Evolutionary conservation across 495 filamentous ascomycete species (phyloP).

Genomic region (Neurospora discreta): DNA sequence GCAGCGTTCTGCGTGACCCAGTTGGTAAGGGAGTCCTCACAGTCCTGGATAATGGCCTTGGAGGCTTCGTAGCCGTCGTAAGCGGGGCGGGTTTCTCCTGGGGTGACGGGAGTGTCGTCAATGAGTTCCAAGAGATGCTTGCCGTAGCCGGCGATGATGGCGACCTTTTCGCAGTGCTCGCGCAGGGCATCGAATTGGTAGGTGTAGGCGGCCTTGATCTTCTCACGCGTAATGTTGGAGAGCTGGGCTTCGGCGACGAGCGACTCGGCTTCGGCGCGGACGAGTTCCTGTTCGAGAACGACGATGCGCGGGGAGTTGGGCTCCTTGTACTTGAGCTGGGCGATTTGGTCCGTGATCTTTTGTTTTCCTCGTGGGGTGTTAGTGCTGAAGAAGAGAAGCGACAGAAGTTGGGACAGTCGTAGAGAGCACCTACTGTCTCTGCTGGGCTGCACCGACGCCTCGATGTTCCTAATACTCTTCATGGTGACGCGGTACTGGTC

Average conservation of each 20-base stretch:
- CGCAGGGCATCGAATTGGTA: conserved; percentile 97
- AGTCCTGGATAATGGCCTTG: conserved; percentile 99
- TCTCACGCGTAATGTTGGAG: conserved; percentile 98
- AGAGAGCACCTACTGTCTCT: conserved; percentile 64
- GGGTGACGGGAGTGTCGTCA: conserved; percentile 93
- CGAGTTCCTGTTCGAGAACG: conserved; percentile 95
- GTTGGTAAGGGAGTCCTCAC: conserved; percentile 92
- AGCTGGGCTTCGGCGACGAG: conserved; percentile 95
- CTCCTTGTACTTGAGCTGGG: conserved; percentile 98
- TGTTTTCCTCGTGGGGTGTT: conserved; percentile 63
- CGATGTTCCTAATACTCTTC: conserved; percentile 98
- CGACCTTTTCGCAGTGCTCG: conserved; percentile 97
- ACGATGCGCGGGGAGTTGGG: conserved; percentile 95
- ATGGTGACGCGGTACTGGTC: conserved; percentile 98
- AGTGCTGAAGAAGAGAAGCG: background rate
- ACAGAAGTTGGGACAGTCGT: background rate
- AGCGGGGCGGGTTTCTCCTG: conserved; percentile 88
- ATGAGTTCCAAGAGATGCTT: conserved; percentile 93
- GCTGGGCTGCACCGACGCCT: conserved; percentile 95
- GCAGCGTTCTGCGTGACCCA: conserved; percentile 86
- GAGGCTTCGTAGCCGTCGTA: conserved; percentile 98
- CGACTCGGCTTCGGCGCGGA: conserved; percentile 95
- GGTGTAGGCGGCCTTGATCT: conserved; percentile 94
- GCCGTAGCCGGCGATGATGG: conserved; percentile 93
- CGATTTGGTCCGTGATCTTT: conserved; percentile 98